phyloP scores from a whole-genome alignment of 768 basidiomycete species.

The Termitomyces sp. region DNA sequence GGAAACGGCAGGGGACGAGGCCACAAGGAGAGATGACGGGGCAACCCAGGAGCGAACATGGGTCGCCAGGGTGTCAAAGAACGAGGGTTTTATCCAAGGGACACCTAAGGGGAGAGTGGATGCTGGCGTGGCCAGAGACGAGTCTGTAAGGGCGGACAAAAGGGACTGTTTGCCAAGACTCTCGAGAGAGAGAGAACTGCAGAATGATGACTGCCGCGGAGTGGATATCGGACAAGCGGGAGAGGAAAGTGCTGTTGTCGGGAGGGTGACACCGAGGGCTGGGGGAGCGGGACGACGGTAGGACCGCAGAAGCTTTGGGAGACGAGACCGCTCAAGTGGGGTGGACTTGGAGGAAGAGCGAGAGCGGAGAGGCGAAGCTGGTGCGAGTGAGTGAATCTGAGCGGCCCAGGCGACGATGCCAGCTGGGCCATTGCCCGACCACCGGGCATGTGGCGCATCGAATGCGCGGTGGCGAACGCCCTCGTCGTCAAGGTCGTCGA shows the following conservation, averaged over 20 bases:
- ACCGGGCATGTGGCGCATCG: slow-evolving; percentile 15
- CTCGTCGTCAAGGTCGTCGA: slow-evolving; percentile 20
- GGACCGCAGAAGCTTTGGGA: slow-evolving; percentile 35
- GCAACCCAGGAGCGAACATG: slow-evolving; percentile 43
- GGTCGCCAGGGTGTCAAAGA: slow-evolving; percentile 31
- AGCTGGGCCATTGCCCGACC: slow-evolving; percentile 32
- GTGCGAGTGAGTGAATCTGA: slow-evolving; percentile 27
- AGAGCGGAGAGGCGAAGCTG: slow-evolving; percentile 14
- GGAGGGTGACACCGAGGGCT: slow-evolving; percentile 41
- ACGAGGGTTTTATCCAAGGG: slow-evolving; percentile 20
- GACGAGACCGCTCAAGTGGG: slow-evolving; percentile 15
- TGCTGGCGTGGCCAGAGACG: slow-evolving; percentile 46
- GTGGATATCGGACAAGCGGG: slow-evolving; percentile 26
- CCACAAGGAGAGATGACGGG: slow-evolving; percentile 23
- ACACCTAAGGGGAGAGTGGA: slow-evolving; percentile 34
- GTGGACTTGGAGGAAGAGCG: slow-evolving; percentile 8
- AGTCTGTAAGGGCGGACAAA: slow-evolving; percentile 36
- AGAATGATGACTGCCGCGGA: slow-evolving; percentile 25
- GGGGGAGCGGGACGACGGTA: slow-evolving; percentile 37
- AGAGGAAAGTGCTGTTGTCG: slow-evolving; percentile 22
- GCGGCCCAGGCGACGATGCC: slow-evolving; percentile 46
- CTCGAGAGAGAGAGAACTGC: slow-evolving; percentile 19
- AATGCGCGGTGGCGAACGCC: slow-evolving; percentile 17
- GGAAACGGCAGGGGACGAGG: slow-evolving; percentile 17
- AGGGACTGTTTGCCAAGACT: slow-evolving; percentile 30